These are phyloP conservation scores for Ailanthus altissimus DNA, from an alignment of 345 rosid genomes.

Conservation along the genomic window DNA sequence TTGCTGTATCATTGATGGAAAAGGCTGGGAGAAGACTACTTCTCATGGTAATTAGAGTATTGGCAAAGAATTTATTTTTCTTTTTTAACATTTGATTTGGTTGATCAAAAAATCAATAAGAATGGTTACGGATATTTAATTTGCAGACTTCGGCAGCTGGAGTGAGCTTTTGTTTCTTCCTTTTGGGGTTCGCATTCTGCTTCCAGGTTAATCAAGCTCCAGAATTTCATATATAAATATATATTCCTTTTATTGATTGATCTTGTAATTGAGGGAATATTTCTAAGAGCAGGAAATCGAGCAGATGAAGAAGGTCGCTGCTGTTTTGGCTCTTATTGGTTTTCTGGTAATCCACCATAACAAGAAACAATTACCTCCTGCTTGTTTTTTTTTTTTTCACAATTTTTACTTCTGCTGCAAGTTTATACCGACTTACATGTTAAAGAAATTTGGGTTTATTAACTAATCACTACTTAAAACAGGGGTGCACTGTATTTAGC, in stretches of 20 bases:
- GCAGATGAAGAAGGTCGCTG: background rate
- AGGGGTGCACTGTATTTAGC: constrained; percentile 41
- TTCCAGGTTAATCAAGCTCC: constrained; percentile 40
- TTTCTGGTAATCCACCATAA: constrained; percentile 30
- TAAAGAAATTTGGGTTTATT: background rate
- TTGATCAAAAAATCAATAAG: background rate
- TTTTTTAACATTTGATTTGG: background rate
- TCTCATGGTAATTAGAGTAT: constrained; percentile 36
- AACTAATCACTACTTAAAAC: constrained; percentile 12
- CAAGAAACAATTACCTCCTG: too few relatives aligned
- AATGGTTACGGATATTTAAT: background rate
- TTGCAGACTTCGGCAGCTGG: constrained; percentile 55
- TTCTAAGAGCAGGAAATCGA: constrained; percentile 28
- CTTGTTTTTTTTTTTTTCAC: too few relatives aligned
- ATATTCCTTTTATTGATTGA: background rate
- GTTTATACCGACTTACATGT: background rate
- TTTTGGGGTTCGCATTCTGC: constrained; percentile 48
- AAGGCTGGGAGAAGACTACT: constrained; percentile 57
- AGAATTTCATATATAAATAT: background rate
- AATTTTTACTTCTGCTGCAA: background rate
- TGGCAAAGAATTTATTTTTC: background rate
- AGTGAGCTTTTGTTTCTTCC: constrained; percentile 35
- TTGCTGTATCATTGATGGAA: constrained; percentile 42
- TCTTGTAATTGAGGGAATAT: too few relatives aligned
- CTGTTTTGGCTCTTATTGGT: constrained; percentile 34